Evolutionary conservation across 768 basidiomycete genomes (phyloP).

Genomic region (Udeniomyces megalosporus): DNA sequence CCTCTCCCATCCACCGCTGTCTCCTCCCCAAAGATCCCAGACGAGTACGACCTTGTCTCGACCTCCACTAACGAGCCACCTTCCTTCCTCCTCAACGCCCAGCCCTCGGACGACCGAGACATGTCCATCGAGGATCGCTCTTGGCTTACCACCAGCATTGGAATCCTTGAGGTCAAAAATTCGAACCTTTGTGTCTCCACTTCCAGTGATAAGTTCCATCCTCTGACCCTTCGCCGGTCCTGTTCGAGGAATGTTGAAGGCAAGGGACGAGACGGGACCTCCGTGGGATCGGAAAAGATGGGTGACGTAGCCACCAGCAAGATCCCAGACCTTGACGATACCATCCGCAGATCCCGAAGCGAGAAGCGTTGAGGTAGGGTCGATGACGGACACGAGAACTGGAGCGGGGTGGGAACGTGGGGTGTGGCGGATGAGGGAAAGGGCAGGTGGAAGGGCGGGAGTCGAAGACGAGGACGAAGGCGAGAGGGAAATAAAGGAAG

Average conservation of each 20-base stretch:
- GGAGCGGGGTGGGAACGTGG: slow-evolving; percentile 83
- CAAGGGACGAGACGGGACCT: slow-evolving; percentile 83
- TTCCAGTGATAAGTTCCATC: slow-evolving; percentile 77
- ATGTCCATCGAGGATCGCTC: slow-evolving; percentile 82
- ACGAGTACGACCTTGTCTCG: slow-evolving; percentile 82
- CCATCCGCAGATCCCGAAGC: slow-evolving; percentile 96
- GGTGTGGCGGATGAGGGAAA: slow-evolving; percentile 39
- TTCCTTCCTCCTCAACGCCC: slow-evolving; percentile 67
- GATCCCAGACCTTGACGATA: slow-evolving; percentile 92
- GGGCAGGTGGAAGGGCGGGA: slow-evolving; percentile 43
- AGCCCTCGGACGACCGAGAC: slow-evolving; percentile 84
- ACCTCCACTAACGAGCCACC: slow-evolving; percentile 79
- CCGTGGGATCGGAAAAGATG: slow-evolving; percentile 94
- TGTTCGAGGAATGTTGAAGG: slow-evolving; percentile 57
- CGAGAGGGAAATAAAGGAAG: slow-evolving; percentile 19
- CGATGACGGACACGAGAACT: slow-evolving; percentile 63
- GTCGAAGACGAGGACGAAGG: slow-evolving; percentile 22
- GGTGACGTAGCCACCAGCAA: slow-evolving; percentile 68
- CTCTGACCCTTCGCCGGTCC: slow-evolving; percentile 24
- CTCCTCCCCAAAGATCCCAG: slow-evolving; percentile 55
- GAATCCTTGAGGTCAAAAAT: slow-evolving; percentile 68
- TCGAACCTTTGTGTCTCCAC: slow-evolving; percentile 80
- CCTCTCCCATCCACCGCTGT: slow-evolving; percentile 23
- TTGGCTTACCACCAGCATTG: slow-evolving; percentile 42
- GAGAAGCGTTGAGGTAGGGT: slow-evolving; percentile 45